phyloP scores from a whole-genome alignment of 75 land plant genomes.

The Isoetes taiwanensis region DNA sequence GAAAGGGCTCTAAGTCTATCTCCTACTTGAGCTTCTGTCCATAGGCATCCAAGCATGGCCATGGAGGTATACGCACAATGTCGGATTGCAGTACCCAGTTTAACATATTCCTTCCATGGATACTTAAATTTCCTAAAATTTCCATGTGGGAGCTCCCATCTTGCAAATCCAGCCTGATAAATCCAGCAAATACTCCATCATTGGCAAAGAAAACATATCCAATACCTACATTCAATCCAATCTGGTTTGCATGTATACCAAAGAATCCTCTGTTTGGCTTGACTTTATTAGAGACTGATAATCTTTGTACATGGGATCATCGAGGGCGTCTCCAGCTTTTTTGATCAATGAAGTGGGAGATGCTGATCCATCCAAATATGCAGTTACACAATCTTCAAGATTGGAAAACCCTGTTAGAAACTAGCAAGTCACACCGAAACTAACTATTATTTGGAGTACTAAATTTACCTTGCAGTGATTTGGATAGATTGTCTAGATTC shows the following conservation, averaged over 20 bases:
- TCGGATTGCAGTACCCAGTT: not conserved
- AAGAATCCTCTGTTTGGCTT: not conserved
- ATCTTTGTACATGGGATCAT: not conserved
- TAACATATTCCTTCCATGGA: not conserved
- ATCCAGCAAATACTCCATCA: not conserved
- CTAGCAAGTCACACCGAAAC: too few relatives aligned
- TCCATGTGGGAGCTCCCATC: slow-evolving; percentile 5
- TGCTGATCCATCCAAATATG: too few relatives aligned
- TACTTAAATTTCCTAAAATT: not conserved
- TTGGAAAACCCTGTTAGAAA: too few relatives aligned
- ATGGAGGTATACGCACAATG: slow-evolving; percentile 7
- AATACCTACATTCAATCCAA: not conserved
- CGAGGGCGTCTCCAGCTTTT: not conserved
- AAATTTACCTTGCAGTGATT: not conserved
- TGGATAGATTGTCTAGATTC: not conserved
- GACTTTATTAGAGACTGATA: not conserved
- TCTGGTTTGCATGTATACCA: not conserved
- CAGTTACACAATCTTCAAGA: too few relatives aligned
- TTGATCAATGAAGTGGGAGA: too few relatives aligned
- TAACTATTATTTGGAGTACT: not conserved
- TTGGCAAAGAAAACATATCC: not conserved
- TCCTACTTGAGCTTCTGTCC: not conserved
- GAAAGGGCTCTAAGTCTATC: not conserved
- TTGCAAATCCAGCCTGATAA: not conserved
- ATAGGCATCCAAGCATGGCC: not conserved